These are phyloP conservation scores for Streptanthus diversifolius DNA, from an alignment of 345 rosid genomes.

Conservation along the genomic window DNA sequence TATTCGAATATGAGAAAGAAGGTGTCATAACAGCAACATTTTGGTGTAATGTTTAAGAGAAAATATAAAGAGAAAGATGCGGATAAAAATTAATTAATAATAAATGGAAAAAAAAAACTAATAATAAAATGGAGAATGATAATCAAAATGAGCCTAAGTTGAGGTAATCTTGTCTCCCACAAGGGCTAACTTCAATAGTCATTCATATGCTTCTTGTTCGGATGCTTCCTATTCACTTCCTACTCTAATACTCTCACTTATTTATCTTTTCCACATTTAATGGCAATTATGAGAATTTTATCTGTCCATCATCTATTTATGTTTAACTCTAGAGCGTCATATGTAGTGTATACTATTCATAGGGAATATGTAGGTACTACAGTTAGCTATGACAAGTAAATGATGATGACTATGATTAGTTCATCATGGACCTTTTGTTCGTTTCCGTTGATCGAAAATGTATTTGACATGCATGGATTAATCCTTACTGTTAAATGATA, in stretches of 20 bases:
- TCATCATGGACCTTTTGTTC: slow-evolving; percentile 7
- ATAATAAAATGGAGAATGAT: slow-evolving; percentile 1
- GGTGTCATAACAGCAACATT: slow-evolving; percentile 24
- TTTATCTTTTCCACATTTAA: not conserved
- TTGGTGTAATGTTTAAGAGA: slow-evolving; percentile 23
- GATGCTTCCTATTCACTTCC: slow-evolving; percentile 33
- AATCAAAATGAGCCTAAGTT: slow-evolving; percentile 19
- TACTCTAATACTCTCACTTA: not conserved
- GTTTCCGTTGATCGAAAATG: not conserved
- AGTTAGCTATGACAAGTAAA: not conserved
- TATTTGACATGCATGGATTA: not conserved
- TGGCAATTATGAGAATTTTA: not conserved
- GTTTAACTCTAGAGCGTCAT: not conserved
- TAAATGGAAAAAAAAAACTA: not conserved
- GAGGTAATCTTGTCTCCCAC: slow-evolving; percentile 44
- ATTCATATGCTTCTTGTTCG: slow-evolving; percentile 22
- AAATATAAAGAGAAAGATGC: slow-evolving; percentile 9
- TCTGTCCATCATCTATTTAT: not conserved
- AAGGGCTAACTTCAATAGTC: slow-evolving; percentile 22
- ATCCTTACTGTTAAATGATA: not conserved
- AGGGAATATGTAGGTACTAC: not conserved
- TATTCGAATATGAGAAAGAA: not conserved
- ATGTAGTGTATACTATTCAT: not conserved
- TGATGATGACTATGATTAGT: not conserved
- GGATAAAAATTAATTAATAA: not conserved